Base-by-base conservation (phyloP, 2,329 filamentous ascomycete species). In the Calonectria montana region DNA sequence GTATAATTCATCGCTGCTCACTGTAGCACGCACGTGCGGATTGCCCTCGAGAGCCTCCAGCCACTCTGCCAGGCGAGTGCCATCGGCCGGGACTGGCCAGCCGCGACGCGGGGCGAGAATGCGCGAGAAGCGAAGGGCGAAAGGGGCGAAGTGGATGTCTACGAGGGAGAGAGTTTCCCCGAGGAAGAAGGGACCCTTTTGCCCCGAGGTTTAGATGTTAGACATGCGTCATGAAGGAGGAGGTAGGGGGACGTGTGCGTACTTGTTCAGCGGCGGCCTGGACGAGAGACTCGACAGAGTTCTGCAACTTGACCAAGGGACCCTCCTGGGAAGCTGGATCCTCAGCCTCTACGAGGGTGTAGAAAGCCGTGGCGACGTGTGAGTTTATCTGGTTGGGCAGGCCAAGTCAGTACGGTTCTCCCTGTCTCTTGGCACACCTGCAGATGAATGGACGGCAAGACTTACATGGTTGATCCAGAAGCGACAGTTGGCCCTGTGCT, bases 391-490 rank as follows among this genome's bases (percentile, higher is more conserved):
- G 4, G 23, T 50, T 31, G 25, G 21, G 31, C 2, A 21, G 48
- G 57, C 23, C 74, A 64, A 3, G 50, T 37, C n/a, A 21, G 31
- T n/a, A 59, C 9, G n/a, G 9, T 61, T 47, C 9, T 21, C 1
- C 4, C 23, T 37, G 57, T 37, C 13, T 47, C n/a, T 10, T 29
- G 61, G 57, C 25, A 13, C 8, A 6, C 25, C 27, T 25, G 8
- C 48, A 29, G 37, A 35, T 3, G 18, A 6, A 5, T 27, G 2
- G n/a, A 13, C 10, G 16, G 8, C 13, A n/a, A 8, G 31, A 81
- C 89, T 82, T 83, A 94, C 91, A 85, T 97, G 94, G 75, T 96
- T 93, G 29, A 91, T 88, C 95, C 95, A 97, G 12, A 97, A 84
- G 50, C 95, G 90, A 70, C 91, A 94, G 68, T 93, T 91, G 2